Evolutionary conservation across 176 grass and related monocot genomes (phyloP).

Genomic region (Oryza officinalis): DNA sequence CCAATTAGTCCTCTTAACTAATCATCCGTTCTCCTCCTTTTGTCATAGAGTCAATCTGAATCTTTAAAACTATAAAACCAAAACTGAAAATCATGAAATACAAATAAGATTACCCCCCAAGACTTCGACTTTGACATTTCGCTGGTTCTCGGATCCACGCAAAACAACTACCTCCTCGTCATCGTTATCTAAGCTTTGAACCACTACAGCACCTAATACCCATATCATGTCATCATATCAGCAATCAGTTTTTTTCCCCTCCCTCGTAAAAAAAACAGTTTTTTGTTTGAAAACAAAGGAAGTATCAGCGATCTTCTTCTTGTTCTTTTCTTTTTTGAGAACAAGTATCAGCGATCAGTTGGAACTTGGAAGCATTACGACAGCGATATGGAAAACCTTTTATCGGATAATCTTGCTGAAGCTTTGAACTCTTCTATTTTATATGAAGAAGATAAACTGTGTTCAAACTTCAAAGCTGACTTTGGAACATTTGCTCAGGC

Average conservation of each 20-base stretch:
- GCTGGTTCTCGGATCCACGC: neutral
- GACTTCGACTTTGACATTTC: conserved; percentile 3
- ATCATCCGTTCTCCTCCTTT: neutral
- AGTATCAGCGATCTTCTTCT: neutral
- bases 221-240: neutral
- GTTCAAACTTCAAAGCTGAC: conserved; percentile 1
- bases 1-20: neutral
- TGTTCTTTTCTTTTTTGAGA: no score
- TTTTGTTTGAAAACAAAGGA: neutral
- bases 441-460: neutral
- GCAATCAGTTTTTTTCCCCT: neutral
- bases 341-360: neutral
- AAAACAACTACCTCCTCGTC: neutral
- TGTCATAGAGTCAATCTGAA: neutral
- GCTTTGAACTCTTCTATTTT: neutral
- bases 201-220: neutral
- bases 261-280: neutral
- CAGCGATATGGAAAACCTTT: neutral
- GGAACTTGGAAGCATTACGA: neutral
- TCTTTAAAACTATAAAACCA: neutral
- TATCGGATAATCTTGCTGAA: conserved; percentile 13
- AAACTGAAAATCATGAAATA: neutral
- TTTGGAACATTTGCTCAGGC: neutral
- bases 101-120: neutral
- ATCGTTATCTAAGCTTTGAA: conserved; percentile 18